A percentile compares a stretch with the other conserved stretches of the same genome.
phyloP scores from a whole-genome alignment of 1,139 yeast genomes.

The Scheffersomyces titani region DNA sequence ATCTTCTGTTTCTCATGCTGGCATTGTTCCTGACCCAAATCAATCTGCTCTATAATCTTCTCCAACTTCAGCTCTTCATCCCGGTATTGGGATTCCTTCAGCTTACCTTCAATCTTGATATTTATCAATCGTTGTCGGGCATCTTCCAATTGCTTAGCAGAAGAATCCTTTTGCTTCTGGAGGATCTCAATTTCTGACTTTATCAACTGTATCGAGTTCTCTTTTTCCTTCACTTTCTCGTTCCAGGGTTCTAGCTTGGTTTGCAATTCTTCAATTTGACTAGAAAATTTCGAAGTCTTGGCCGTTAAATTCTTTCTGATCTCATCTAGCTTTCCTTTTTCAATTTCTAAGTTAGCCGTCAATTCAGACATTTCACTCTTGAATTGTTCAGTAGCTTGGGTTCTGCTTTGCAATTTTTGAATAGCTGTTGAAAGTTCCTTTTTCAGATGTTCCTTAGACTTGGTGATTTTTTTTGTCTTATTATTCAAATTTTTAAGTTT shows the following conservation, averaged over 20 bases:
- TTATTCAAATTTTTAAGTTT: slow-evolving; percentile 62
- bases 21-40: slow-evolving; percentile 61
- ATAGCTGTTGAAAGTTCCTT: slow-evolving; percentile 42
- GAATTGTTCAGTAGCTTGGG: slow-evolving; percentile 43
- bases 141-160: slow-evolving; percentile 47
- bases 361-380: slow-evolving; percentile 47
- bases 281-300: slow-evolving; percentile 68
- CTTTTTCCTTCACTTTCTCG: slow-evolving; percentile 63
- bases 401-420: slow-evolving; percentile 47
- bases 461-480: slow-evolving; percentile 64
- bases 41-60: slow-evolving; percentile 54
- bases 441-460: slow-evolving; percentile 42
- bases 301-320: slow-evolving; percentile 69
- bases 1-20: slow-evolving; percentile 48
- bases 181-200: slow-evolving; percentile 67
- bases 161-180: slow-evolving; percentile 45
- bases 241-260: slow-evolving; percentile 83
- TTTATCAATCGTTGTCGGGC: slow-evolving; percentile 49
- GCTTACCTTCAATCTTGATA: slow-evolving; percentile 54
- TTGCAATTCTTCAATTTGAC: slow-evolving; percentile 64
- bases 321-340: slow-evolving; percentile 56
- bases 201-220: slow-evolving; percentile 64
- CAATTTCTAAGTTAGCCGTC: slow-evolving; percentile 47
- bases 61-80: slow-evolving; percentile 46
- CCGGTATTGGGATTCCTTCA: slow-evolving; percentile 47